Evolutionary conservation across 805 yeast genomes (phyloP).

Genomic region (Suhomyces kilbournensis): DNA sequence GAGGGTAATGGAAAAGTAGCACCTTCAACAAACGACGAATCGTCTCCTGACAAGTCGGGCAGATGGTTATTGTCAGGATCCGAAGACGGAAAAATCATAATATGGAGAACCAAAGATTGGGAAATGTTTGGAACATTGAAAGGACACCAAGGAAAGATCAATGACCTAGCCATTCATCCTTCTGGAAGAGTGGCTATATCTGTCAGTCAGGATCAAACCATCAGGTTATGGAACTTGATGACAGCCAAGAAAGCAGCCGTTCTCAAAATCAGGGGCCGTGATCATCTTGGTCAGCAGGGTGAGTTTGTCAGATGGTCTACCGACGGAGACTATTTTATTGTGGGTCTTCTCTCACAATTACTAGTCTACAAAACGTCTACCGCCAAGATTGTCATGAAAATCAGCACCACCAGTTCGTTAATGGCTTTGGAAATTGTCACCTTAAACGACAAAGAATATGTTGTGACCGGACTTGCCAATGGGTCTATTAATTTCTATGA

Average conservation of each 20-base stretch:
- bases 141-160: slow-evolving; percentile 82
- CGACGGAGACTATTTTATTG: slow-evolving; percentile 68
- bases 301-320: slow-evolving; percentile 66
- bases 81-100: slow-evolving; percentile 82
- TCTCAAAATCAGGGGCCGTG: slow-evolving; percentile 67
- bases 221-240: slow-evolving; percentile 94
- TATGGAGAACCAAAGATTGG: slow-evolving; percentile 98
- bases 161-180: slow-evolving; percentile 86
- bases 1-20: slow-evolving; percentile 30
- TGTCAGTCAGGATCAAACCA: slow-evolving; percentile 79
- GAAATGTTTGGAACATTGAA: slow-evolving; percentile 83
- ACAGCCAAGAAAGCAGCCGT: slow-evolving; percentile 90
- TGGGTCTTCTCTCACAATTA: slow-evolving; percentile 67
- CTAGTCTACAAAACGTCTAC: slow-evolving; percentile 62
- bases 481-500: slow-evolving; percentile 66
- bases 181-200: slow-evolving; percentile 86
- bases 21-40: slow-evolving; percentile 3
- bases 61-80: slow-evolving; percentile 91
- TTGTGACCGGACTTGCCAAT: slow-evolving; percentile 66
- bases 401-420: slow-evolving; percentile 53
- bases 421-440: slow-evolving; percentile 61
- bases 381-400: slow-evolving; percentile 55
- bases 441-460: slow-evolving; percentile 49
- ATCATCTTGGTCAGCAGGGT: slow-evolving; percentile 62
- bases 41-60: slow-evolving; percentile 44